These are phyloP conservation scores for Trametes maxima DNA, from an alignment of 768 basidiomycete genomes.

Conservation along the genomic window DNA sequence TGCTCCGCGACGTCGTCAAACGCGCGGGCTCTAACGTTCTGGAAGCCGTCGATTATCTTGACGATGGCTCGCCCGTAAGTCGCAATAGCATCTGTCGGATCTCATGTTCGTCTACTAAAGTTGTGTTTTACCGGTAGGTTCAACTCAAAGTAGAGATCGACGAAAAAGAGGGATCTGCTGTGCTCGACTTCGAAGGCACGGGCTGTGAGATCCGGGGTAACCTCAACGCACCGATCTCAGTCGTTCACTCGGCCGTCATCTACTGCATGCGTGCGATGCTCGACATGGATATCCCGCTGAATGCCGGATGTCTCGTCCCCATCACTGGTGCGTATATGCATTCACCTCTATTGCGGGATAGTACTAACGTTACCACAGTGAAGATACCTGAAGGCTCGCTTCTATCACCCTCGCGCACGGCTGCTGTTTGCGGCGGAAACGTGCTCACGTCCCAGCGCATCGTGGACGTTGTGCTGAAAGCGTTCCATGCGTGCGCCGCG, in stretches of 20 bases:
- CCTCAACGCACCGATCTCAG: constrained; percentile 82
- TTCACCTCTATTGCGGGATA: constrained; percentile 3
- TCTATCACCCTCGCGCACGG: constrained; percentile 79
- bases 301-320: constrained; percentile 91
- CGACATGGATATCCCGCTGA: constrained; percentile 85
- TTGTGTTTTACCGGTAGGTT: constrained; percentile 49
- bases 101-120: not conserved
- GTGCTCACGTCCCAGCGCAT: constrained; percentile 92
- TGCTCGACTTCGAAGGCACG: constrained; percentile 84
- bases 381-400: constrained; percentile 79
- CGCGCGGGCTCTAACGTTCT: constrained; percentile 67
- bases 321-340: constrained; percentile 57
- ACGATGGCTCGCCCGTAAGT: constrained; percentile 81
- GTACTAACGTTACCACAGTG: constrained; percentile 46
- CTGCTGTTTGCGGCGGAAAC: constrained; percentile 93
- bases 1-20: constrained; percentile 75
- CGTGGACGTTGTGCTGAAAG: constrained; percentile 90
- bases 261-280: constrained; percentile 91
- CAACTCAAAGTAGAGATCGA: constrained; percentile 78
- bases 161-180: constrained; percentile 69
- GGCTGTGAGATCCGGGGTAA: constrained; percentile 85
- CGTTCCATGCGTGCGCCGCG: constrained; percentile 89
- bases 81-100: too few species aligned
- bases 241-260: constrained; percentile 85
- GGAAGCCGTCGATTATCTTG: constrained; percentile 78